A percentile compares a stretch with the other conserved stretches of the same genome.
Evolutionary conservation across 2,329 filamentous ascomycete species (phyloP).

Genomic region (Arthroderma sp.): DNA sequence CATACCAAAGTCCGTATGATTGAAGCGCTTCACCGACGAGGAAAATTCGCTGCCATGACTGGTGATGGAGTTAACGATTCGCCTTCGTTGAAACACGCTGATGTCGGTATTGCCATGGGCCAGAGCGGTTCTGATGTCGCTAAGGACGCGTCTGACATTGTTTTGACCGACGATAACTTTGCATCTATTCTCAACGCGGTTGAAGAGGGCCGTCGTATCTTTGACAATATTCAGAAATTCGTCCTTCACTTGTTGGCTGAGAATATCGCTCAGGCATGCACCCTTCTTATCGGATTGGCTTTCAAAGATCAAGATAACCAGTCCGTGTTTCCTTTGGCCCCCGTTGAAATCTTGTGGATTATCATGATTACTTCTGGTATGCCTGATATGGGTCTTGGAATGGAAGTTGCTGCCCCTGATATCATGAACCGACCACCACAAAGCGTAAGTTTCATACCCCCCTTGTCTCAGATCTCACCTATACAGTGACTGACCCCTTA

Average conservation of each 20-base stretch:
- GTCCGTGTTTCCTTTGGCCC: constrained; percentile 75
- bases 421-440: constrained; percentile 73
- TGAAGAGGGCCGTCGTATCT: constrained; percentile 71
- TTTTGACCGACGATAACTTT: constrained; percentile 36
- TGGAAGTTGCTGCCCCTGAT: constrained; percentile 60
- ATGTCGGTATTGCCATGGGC: constrained; percentile 84
- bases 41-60: constrained; percentile 72
- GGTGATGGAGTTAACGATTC: constrained; percentile 83
- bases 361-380: constrained; percentile 85
- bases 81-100: constrained; percentile 64
- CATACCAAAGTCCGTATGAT: constrained; percentile 77
- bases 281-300: constrained; percentile 64
- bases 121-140: constrained; percentile 69
- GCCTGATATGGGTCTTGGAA: constrained; percentile 76
- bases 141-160: constrained; percentile 51
- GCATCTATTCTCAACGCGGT: constrained; percentile 74
- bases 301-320: constrained; percentile 60
- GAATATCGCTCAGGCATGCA: constrained; percentile 73
- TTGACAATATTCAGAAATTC: constrained; percentile 83
- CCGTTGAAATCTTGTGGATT: constrained; percentile 83
- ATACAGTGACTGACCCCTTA: not conserved
- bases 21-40: constrained; percentile 43
- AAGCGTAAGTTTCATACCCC: constrained; percentile 23
- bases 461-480: not conserved
- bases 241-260: constrained; percentile 65